Evolutionary conservation across 2,329 filamentous ascomycete species (phyloP), one percentile per base, ranked within the genome.

Genomic region (Microcera coccophila): DNA sequence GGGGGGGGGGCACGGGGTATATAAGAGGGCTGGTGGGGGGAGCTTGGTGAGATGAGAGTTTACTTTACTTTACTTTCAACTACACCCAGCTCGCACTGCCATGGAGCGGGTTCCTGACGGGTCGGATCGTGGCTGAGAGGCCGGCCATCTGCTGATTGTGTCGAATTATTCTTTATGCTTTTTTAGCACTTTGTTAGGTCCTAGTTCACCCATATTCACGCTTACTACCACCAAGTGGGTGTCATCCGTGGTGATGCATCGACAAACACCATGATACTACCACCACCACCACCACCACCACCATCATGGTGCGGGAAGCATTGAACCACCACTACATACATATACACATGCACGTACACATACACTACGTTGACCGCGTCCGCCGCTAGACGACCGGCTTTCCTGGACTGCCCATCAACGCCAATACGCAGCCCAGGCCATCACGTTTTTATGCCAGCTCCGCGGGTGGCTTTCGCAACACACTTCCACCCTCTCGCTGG

Each of bases 341-440:
- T n/a, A n/a, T n/a, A n/a, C n/a, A n/a, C n/a, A n/a, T n/a, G n/a
- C n/a, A n/a, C n/a, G n/a, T n/a, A n/a, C n/a, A n/a, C n/a, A n/a
- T n/a, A n/a, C n/a, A 14, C 20, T 49, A 49, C 46, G 46, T 49
- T 49, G 36, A 31, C 38, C 42, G 18, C 38, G 36, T 33, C 39
- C 39, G 32, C 38, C 29, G 14, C 20, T 18, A 15, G 37, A 45
- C 24, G 24, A 12, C 21, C 16, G 35, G 43, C 36, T 38, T 46
- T 43, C 43, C 45, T 35, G 43, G 37, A 37, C 43, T 40, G 43
- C 36, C 28, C 15, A 16, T n/a, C 16, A 31, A 38, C n/a, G n/a
- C 12, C 31, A 21, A 10, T 12, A 12, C 37, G 11, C 37, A 43
- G 43, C 37, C 34, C 40, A 38, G 46, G 46, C 36, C 39, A n/a